Evolutionary conservation across 306 rosid genomes (phyloP).

Genomic region (Alnus glutinosa): DNA sequence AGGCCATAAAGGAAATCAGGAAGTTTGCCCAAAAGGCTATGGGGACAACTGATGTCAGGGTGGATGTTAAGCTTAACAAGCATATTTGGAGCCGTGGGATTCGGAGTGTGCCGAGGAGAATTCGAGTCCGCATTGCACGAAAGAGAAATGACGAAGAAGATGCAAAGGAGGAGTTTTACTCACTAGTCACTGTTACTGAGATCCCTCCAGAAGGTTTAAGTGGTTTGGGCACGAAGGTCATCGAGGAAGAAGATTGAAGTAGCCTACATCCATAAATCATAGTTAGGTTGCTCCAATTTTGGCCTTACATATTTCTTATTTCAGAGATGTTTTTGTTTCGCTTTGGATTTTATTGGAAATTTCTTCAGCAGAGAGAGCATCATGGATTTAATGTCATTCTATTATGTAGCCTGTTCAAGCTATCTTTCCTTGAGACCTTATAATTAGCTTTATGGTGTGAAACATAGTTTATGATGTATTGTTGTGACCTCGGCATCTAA

Average conservation of each 20-base stretch:
- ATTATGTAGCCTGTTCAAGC: not conserved
- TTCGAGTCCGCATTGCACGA: constrained; percentile 34
- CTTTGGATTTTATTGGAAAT: not conserved
- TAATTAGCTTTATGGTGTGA: not conserved
- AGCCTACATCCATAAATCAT: constrained; percentile 8
- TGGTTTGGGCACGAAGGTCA: constrained; percentile 39
- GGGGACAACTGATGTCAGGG: constrained; percentile 49
- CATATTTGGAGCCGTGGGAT: constrained; percentile 51
- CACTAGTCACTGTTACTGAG: constrained; percentile 44
- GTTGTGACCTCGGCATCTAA: not conserved
- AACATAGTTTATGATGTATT: not conserved
- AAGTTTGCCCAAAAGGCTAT: constrained; percentile 54
- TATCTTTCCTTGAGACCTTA: not conserved
- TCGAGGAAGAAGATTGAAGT: constrained; percentile 49
- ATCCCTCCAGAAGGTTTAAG: constrained; percentile 41
- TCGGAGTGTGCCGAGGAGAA: constrained; percentile 45
- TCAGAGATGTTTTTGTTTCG: not conserved
- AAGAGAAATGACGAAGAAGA: constrained; percentile 54
- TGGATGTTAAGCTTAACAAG: constrained; percentile 55
- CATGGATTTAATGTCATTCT: constrained; percentile 14
- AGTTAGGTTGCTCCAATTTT: constrained; percentile 25
- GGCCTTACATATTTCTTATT: constrained; percentile 18
- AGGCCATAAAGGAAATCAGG: constrained; percentile 49
- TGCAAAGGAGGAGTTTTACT: constrained; percentile 51
- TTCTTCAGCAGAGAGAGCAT: not conserved